These are phyloP conservation scores for Corinectria fuckeliana DNA, from an alignment of 2,329 filamentous ascomycete species.

Conservation along the genomic window DNA sequence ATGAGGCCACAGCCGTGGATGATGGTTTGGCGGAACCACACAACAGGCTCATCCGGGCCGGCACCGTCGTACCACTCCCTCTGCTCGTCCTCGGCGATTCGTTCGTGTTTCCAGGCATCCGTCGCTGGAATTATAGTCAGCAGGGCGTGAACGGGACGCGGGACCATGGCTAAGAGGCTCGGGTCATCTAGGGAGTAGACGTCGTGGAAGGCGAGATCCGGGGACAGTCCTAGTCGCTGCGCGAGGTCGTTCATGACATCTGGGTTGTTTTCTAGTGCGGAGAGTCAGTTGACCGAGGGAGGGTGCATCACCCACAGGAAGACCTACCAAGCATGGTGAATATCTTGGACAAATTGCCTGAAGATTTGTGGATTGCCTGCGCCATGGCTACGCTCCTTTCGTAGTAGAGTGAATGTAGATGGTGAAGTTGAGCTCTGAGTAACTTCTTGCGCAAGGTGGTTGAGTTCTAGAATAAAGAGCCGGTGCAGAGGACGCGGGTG, in stretches of 20 bases:
- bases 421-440: not conserved
- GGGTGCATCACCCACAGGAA: not conserved
- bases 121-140: constrained; percentile 86
- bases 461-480: no score
- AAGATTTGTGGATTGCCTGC: not conserved
- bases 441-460: no score
- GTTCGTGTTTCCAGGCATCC: constrained; percentile 68
- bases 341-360: not conserved
- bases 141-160: constrained; percentile 80
- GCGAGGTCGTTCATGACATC: constrained; percentile 80
- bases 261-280: constrained; percentile 61
- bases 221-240: constrained; percentile 75
- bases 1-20: constrained; percentile 75
- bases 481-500: not conserved
- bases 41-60: constrained; percentile 44
- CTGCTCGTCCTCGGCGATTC: not conserved
- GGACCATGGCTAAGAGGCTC: constrained; percentile 79
- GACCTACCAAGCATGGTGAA: constrained; percentile 3
- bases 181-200: constrained; percentile 85
- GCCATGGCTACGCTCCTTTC: not conserved
- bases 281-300: not conserved
- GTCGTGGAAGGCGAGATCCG: constrained; percentile 76
- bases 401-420: not conserved
- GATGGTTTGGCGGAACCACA: constrained; percentile 79
- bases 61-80: constrained; percentile 1